Evolutionary conservation across 2,329 filamentous ascomycete genomes (phyloP).

Genomic region (Emmonsiellopsis sp.): DNA sequence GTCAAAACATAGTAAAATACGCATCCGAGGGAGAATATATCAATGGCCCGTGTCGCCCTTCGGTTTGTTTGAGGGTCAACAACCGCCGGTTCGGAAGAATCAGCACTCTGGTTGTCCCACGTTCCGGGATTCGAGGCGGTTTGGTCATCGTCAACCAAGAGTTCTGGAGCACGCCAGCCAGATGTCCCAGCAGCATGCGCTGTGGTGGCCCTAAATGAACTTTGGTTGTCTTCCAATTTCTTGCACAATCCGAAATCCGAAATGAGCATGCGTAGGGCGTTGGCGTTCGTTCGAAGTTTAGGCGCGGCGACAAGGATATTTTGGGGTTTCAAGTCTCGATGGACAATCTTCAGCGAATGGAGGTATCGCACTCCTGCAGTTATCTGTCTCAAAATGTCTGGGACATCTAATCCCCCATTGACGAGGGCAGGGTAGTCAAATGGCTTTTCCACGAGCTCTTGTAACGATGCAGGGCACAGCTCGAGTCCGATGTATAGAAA

Average conservation of each 20-base stretch:
- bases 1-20: constrained; percentile 99
- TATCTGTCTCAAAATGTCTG: constrained; percentile 76
- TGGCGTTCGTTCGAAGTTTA: constrained; percentile 42
- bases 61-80: constrained; percentile 52
- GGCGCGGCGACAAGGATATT: constrained; percentile 79
- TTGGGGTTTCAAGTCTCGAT: constrained; percentile 93
- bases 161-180: constrained; percentile 91
- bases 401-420: constrained; percentile 57
- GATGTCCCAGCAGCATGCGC: constrained; percentile 87
- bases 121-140: constrained; percentile 27
- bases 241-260: constrained; percentile 98
- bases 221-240: constrained; percentile 88
- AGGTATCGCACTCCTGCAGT: constrained; percentile 81
- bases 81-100: constrained; percentile 41
- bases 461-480: constrained; percentile 84
- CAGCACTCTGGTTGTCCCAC: constrained; percentile 27
- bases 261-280: constrained; percentile 75
- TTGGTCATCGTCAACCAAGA: constrained; percentile 70
- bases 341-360: constrained; percentile 86
- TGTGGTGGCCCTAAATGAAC: constrained; percentile 88
- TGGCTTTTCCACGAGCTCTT: constrained; percentile 77
- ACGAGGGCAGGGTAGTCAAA: constrained; percentile 59
- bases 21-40: constrained; percentile 92
- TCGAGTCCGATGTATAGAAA: constrained; percentile 97
- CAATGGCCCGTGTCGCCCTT: constrained; percentile 87